Percentiles rank a stretch among this genome's conserved stretches.
phyloP scores from a whole-genome alignment of 805 yeast species.

The Saccharomycopsis fermentans region DNA sequence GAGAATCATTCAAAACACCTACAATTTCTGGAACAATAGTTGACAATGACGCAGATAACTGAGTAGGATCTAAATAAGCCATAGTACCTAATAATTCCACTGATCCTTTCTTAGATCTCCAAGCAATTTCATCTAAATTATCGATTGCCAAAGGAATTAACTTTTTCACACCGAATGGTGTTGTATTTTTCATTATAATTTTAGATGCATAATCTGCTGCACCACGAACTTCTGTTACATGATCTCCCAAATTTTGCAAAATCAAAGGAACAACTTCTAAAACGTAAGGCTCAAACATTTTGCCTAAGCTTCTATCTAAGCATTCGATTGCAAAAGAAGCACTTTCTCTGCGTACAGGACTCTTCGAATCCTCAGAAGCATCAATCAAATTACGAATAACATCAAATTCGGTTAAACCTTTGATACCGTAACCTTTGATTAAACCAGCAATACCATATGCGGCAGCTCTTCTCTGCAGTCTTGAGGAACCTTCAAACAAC shows the following conservation, averaged over 20 bases:
- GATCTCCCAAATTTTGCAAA: constrained; percentile 76
- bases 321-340: constrained; percentile 83
- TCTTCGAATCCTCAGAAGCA: constrained; percentile 82
- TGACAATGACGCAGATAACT: constrained; percentile 79
- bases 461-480: constrained; percentile 73
- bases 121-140: constrained; percentile 77
- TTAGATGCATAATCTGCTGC: constrained; percentile 85
- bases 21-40: constrained; percentile 94
- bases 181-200: constrained; percentile 80
- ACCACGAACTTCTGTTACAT: constrained; percentile 72
- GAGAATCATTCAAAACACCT: constrained; percentile 87
- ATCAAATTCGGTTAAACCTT: constrained; percentile 64
- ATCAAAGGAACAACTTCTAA: constrained; percentile 78
- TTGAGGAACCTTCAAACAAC: constrained; percentile 41
- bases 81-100: constrained; percentile 93
- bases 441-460: constrained; percentile 95
- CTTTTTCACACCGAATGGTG: constrained; percentile 84
- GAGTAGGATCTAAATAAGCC: constrained; percentile 96
- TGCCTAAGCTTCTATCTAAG: constrained; percentile 64
- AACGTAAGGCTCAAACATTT: constrained; percentile 87
- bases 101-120: constrained; percentile 96
- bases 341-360: constrained; percentile 67
- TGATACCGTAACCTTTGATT: constrained; percentile 81
- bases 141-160: constrained; percentile 85
- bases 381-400: constrained; percentile 64